Evolutionary conservation across 2,329 filamentous ascomycete genomes (phyloP), one percentile per base, ranked within the genome.

Genomic region (Pseudogymnoascus sp.): DNA sequence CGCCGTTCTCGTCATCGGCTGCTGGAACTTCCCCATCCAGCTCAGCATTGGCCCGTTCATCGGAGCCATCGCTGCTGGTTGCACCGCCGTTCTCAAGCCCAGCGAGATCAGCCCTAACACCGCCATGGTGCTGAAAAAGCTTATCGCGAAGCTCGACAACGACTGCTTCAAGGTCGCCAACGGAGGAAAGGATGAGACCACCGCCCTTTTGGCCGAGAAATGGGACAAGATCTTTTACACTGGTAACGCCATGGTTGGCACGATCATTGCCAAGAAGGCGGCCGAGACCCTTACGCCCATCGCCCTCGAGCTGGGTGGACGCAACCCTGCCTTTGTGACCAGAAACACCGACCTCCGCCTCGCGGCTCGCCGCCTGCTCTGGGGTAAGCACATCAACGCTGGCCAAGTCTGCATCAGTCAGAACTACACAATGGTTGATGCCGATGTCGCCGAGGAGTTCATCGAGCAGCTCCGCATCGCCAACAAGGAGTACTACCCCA

Each of bases 201-300:
- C 89, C 50, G 86, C 85, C 11, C 77, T 97, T 47, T 82, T 99
- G 35, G 85, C 93, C 62, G 84, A 91, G 77, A 93, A 93, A 74
- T 99, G 92, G 88, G 92, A 95, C 77, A 97, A 97, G 82, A 95
- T 99, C 70, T 92, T 94, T 79, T 99, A 96, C 78, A 99, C 94
- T 1, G 94, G 94, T 60, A 87, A 85, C 69, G 81, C 82, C 59
- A 77, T 72, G 28, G 91, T 97, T 15, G 94, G 90, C 70, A 91
- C 87, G 71, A 92, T 97, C 69, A 86, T 97, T 60, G 84, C 90
- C 57, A 87, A 92, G 74, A 96, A 95, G 73, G 94, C 93, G 0
- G 93, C 94, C 63, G 85, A 91, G 71, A 87, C 90, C 37, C 80
- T 96, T 64, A 97, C 94, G 0, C 94, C 94, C 0, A 86, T 96